Evolutionary conservation across 2,329 filamentous ascomycete genomes (phyloP).

Genomic region (Apiospora sp.): DNA sequence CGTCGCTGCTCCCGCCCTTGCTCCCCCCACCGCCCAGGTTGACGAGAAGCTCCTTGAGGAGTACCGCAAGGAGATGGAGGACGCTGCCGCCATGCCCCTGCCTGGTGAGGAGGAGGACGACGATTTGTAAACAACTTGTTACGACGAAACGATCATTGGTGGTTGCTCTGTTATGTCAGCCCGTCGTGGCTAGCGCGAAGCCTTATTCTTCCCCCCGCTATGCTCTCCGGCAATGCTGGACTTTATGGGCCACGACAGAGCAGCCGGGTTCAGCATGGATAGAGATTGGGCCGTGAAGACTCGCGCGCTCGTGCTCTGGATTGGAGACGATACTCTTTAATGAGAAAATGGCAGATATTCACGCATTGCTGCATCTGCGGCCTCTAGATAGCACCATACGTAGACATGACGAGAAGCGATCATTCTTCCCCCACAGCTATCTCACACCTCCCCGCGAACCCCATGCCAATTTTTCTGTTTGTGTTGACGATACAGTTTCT

Average conservation of each 20-base stretch:
- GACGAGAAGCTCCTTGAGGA: conserved; percentile 81
- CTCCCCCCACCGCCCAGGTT: conserved; percentile 90
- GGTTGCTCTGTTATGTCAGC: conserved; percentile 28
- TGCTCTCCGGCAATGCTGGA: conserved; percentile 33
- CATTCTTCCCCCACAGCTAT: conserved; percentile 22
- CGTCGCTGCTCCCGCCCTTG: conserved; percentile 92
- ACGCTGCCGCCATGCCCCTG: conserved; percentile 82
- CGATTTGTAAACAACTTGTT: conserved; percentile 58
- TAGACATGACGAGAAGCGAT: conserved; percentile 41
- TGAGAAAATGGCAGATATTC: conserved; percentile 37
- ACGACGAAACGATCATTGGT: conserved; percentile 30
- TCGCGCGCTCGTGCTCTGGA: conserved; percentile 35
- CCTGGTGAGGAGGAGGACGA: conserved; percentile 92
- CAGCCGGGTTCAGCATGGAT: conserved; percentile 37
- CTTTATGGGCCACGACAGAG: conserved; percentile 37
- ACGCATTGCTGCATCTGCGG: conserved; percentile 42
- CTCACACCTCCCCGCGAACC: neutral
- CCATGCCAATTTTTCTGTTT: neutral
- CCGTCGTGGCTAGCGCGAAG: conserved; percentile 24
- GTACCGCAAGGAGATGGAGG: conserved; percentile 89
- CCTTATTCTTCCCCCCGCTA: conserved; percentile 27
- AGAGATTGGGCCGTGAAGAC: conserved; percentile 34
- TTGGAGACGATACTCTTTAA: conserved; percentile 32
- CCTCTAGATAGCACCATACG: conserved; percentile 45
- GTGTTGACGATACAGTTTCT: neutral